These are phyloP conservation scores for Ganoderma leucocontextum DNA, from an alignment of 1,284 basidiomycete species.

Conservation along the genomic window DNA sequence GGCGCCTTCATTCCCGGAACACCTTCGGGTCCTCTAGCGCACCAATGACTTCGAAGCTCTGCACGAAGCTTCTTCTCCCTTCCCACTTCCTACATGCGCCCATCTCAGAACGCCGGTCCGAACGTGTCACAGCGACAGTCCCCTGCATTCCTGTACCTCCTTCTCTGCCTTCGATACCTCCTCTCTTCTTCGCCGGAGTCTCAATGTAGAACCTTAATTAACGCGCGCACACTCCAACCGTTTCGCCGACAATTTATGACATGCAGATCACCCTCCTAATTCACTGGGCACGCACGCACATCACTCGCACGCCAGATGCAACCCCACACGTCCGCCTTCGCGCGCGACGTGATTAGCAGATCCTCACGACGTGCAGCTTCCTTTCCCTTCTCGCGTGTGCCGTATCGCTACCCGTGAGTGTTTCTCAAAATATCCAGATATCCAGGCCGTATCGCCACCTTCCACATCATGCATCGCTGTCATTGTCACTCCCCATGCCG, in stretches of 20 bases:
- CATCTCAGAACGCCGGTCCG: slow-evolving; percentile 19
- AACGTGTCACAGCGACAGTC: slow-evolving; percentile 14
- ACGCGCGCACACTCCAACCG: slow-evolving; percentile 21
- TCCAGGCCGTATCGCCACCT: slow-evolving; percentile 12
- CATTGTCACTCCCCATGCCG: neutral
- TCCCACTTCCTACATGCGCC: slow-evolving; percentile 21
- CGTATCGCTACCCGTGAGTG: neutral
- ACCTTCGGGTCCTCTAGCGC: slow-evolving; percentile 21
- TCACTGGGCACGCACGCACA: slow-evolving; percentile 1
- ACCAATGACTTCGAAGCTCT: slow-evolving; percentile 20
- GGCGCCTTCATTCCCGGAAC: slow-evolving; percentile 21
- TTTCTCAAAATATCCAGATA: slow-evolving; percentile 2
- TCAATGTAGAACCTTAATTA: slow-evolving; percentile 19
- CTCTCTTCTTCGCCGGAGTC: slow-evolving; percentile 11
- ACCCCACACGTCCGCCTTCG: neutral
- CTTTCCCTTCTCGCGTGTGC: slow-evolving; percentile 1
- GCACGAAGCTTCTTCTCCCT: slow-evolving; percentile 8
- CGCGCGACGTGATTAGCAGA: slow-evolving; percentile 19
- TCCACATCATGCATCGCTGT: slow-evolving; percentile 20
- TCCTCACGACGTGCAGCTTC: slow-evolving; percentile 15
- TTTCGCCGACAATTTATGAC: slow-evolving; percentile 21
- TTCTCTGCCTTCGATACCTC: slow-evolving; percentile 1
- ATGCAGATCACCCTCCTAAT: slow-evolving; percentile 14
- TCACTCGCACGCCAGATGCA: slow-evolving; percentile 7
- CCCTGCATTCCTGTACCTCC: slow-evolving; percentile 19